Conservation (phyloP, 2,329 filamentous ascomycete species). For the Calonectria montana region DNA sequence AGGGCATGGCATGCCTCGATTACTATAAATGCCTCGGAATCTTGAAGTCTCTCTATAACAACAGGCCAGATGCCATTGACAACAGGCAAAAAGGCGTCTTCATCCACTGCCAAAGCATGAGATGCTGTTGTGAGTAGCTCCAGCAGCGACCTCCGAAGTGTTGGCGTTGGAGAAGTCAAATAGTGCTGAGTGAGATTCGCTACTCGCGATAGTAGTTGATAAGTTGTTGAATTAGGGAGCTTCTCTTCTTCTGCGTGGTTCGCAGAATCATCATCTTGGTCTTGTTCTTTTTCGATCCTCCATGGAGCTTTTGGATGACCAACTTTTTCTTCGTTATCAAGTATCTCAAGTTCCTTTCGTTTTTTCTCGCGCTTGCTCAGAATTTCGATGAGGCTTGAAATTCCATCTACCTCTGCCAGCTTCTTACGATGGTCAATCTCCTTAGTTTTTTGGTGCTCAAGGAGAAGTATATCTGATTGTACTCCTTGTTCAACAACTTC, state of each 20-base stretch:
- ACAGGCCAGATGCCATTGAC: slow-evolving; percentile 94
- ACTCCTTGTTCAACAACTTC: slow-evolving; percentile 87
- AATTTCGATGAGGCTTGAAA: slow-evolving; percentile 64
- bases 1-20: slow-evolving; percentile 78
- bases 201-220: slow-evolving; percentile 84
- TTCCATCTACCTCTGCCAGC: slow-evolving; percentile 44
- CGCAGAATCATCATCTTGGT: slow-evolving; percentile 49
- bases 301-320: slow-evolving; percentile 51
- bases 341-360: slow-evolving; percentile 47
- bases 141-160: slow-evolving; percentile 82
- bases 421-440: slow-evolving; percentile 57
- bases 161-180: slow-evolving; percentile 84
- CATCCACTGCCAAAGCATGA: slow-evolving; percentile 77
- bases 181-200: slow-evolving; percentile 89
- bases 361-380: slow-evolving; percentile 70
- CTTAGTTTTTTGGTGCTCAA: slow-evolving; percentile 53
- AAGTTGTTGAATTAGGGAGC: slow-evolving; percentile 79
- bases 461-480: slow-evolving; percentile 63
- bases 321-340: slow-evolving; percentile 47
- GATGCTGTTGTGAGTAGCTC: slow-evolving; percentile 79
- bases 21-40: slow-evolving; percentile 75
- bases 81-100: slow-evolving; percentile 87
- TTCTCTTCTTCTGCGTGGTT: slow-evolving; percentile 59
- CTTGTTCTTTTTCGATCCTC: slow-evolving; percentile 50
- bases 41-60: slow-evolving; percentile 74